phyloP scores from a whole-genome alignment of 2,329 filamentous ascomycete genomes.

The Diaporthe citrichinensis region DNA sequence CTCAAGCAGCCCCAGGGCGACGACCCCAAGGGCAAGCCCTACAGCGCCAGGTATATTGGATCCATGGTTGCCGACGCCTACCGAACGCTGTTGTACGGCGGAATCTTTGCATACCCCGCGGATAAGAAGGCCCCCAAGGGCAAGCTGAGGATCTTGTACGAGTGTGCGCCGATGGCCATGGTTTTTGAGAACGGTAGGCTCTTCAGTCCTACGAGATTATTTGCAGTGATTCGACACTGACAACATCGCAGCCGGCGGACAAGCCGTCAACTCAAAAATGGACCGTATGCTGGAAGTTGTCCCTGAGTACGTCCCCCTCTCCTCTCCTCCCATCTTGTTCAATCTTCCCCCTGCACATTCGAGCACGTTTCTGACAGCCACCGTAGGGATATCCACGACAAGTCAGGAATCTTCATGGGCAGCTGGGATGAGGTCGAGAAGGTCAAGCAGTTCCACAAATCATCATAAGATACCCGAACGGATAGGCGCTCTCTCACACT shows the following conservation, averaged over 20 bases:
- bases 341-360: neutral
- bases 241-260: conserved; percentile 81
- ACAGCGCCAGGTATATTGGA: conserved; percentile 95
- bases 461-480: conserved; percentile 22
- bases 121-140: conserved; percentile 99
- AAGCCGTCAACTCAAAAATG: conserved; percentile 94
- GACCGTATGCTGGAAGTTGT: conserved; percentile 89
- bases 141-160: conserved; percentile 96
- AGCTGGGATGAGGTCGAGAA: conserved; percentile 96
- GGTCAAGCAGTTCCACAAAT: conserved; percentile 84
- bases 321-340: no score
- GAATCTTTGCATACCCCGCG: conserved; percentile 96
- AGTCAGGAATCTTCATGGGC: conserved; percentile 95
- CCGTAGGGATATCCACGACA: conserved; percentile 85
- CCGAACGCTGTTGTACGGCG: conserved; percentile 93
- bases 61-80: conserved; percentile 99
- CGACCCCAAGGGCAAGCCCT: conserved; percentile 89
- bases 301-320: conserved; percentile 67
- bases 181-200: conserved; percentile 95
- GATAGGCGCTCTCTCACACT: neutral
- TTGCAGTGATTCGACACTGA: neutral
- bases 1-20: conserved; percentile 82
- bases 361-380: neutral
- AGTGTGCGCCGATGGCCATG: conserved; percentile 99
- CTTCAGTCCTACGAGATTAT: neutral